Conservation (phyloP, 139 green algal species). For the Closterium sp. region DNA sequence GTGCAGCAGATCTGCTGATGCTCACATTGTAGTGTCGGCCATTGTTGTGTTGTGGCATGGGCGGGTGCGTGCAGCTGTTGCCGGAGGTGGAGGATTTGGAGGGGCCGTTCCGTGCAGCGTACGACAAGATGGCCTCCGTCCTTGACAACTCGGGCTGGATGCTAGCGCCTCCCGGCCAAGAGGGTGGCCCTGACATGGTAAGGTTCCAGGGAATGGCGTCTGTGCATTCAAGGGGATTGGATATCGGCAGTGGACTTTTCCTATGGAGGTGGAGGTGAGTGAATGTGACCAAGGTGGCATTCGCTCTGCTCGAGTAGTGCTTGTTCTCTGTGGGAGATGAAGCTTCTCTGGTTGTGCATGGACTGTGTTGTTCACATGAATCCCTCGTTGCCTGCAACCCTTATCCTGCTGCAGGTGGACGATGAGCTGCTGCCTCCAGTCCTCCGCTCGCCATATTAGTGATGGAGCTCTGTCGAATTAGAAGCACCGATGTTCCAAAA, state of each 20-base stretch:
- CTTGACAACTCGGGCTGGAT: conserved; percentile 37
- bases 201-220: background rate
- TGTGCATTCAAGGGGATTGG: background rate
- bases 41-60: conserved; percentile 8
- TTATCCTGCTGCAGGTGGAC: background rate
- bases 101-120: conserved; percentile 36
- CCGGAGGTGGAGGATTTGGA: conserved; percentile 13
- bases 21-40: background rate
- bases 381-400: background rate
- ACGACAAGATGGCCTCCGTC: conserved; percentile 26
- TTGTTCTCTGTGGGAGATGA: no score
- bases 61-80: conserved; percentile 20
- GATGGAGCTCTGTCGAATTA: background rate
- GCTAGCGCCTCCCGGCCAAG: conserved; percentile 5
- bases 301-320: background rate
- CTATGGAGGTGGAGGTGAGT: background rate
- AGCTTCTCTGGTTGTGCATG: background rate
- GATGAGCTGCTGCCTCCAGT: background rate
- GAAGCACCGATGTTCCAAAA: background rate
- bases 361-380: background rate
- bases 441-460: background rate
- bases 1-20: background rate
- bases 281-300: background rate
- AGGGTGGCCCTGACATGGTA: conserved; percentile 24
- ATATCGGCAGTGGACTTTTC: background rate